Evolutionary conservation across 176 grass and related monocot species (phyloP).

Genomic region (Ensete glaucum): DNA sequence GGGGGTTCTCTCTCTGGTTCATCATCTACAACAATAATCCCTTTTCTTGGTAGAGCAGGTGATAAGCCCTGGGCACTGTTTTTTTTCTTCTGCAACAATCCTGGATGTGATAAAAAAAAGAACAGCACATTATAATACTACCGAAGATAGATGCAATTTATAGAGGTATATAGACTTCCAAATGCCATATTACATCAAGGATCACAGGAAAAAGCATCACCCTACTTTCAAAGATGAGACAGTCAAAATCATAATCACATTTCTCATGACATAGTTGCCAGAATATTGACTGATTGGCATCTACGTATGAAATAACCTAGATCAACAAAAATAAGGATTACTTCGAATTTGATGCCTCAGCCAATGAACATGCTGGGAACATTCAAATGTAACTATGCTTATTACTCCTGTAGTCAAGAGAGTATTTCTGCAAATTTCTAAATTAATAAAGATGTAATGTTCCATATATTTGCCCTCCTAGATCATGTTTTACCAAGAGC

Average conservation of each 20-base stretch:
- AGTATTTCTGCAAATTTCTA: neutral
- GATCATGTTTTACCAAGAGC: too few species aligned
- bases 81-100: conserved; percentile 56
- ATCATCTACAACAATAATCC: conserved; percentile 57
- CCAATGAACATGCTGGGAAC: too few species aligned
- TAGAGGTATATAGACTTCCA: neutral
- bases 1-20: conserved; percentile 57
- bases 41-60: conserved; percentile 31
- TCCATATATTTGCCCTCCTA: too few species aligned
- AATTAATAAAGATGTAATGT: neutral
- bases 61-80: conserved; percentile 29
- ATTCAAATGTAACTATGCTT: neutral
- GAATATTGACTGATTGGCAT: neutral
- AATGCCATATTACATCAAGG: neutral
- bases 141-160: neutral
- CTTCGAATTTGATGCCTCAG: too few species aligned
- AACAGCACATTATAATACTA: neutral
- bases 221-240: neutral
- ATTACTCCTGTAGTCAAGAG: neutral
- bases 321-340: too few species aligned
- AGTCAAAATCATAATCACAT: neutral
- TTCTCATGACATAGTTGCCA: neutral
- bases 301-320: too few species aligned
- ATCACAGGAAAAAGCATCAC: neutral
- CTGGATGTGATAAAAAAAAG: conserved; percentile 22